Conservation (phyloP, 2,329 filamentous ascomycete genomes). For the Bertia moriformis region DNA sequence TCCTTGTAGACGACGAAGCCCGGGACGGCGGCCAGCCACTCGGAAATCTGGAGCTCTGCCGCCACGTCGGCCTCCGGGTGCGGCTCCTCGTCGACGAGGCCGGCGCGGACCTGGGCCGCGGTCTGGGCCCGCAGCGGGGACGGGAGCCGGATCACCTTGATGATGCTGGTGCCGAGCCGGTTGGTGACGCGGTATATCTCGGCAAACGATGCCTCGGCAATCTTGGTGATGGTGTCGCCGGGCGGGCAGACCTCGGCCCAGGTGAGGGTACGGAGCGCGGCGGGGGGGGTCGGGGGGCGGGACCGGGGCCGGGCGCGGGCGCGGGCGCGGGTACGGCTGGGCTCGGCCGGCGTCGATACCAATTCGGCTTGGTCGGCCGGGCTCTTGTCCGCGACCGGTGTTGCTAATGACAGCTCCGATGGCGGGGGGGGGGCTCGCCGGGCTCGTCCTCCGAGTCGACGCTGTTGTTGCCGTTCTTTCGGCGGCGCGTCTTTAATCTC, state of each 20-base stretch:
- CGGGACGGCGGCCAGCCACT: slow-evolving; percentile 47
- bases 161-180: slow-evolving; percentile 43
- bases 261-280: slow-evolving; percentile 24
- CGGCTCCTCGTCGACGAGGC: slow-evolving; percentile 43
- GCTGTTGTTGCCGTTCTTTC: neutral
- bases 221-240: slow-evolving; percentile 40
- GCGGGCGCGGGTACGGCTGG: slow-evolving; percentile 6
- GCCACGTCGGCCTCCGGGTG: slow-evolving; percentile 36
- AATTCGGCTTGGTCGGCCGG: too few species aligned
- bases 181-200: slow-evolving; percentile 52
- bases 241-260: slow-evolving; percentile 44
- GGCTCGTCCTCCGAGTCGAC: too few species aligned
- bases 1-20: slow-evolving; percentile 55
- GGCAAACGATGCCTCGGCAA: slow-evolving; percentile 52
- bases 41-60: slow-evolving; percentile 47
- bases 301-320: neutral
- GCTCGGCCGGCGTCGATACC: too few species aligned
- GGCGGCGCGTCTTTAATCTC: neutral
- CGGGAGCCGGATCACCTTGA: slow-evolving; percentile 46
- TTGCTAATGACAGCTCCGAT: too few species aligned
- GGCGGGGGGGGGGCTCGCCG: too few species aligned
- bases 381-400: too few species aligned
- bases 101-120: slow-evolving; percentile 34
- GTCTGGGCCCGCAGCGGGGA: slow-evolving; percentile 43
- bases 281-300: neutral